phyloP scores from a whole-genome alignment of 805 yeast species.

The Wickerhamiella domercqiae region DNA sequence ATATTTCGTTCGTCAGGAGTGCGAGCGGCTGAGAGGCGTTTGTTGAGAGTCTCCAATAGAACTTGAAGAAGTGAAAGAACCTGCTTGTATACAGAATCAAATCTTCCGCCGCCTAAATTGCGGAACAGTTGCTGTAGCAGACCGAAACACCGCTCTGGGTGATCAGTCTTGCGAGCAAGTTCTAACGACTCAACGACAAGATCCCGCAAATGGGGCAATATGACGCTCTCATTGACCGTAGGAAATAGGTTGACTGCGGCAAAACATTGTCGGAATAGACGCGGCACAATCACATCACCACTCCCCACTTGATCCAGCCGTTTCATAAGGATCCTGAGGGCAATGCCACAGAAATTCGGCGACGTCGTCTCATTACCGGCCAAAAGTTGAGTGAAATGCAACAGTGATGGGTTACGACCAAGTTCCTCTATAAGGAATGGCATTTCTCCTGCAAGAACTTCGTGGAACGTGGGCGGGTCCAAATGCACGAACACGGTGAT shows the following conservation, averaged over 20 bases:
- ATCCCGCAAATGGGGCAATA: constrained; percentile 74
- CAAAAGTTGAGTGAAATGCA: constrained; percentile 88
- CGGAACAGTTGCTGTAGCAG: constrained; percentile 78
- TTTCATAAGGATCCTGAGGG: constrained; percentile 63
- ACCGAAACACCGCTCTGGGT: constrained; percentile 81
- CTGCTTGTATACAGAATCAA: constrained; percentile 82
- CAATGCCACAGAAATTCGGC: constrained; percentile 73
- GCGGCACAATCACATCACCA: constrained; percentile 37
- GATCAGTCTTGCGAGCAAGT: constrained; percentile 69
- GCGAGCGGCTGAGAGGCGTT: constrained; percentile 67
- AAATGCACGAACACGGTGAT: constrained; percentile 87
- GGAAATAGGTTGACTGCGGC: constrained; percentile 94
- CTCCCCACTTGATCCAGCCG: constrained; percentile 56
- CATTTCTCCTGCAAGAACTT: constrained; percentile 68
- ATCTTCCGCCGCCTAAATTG: constrained; percentile 93
- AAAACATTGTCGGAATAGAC: constrained; percentile 82
- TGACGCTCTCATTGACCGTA: constrained; percentile 63
- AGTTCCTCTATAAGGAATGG: constrained; percentile 63
- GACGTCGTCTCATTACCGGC: constrained; percentile 90
- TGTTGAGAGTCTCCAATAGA: constrained; percentile 68
- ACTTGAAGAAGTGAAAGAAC: constrained; percentile 84
- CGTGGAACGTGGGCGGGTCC: constrained; percentile 92
- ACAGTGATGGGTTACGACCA: constrained; percentile 66
- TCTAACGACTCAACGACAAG: constrained; percentile 68
- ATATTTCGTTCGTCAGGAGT: constrained; percentile 84